Conservation (phyloP, 2,329 filamentous ascomycete genomes). For the Apiospora aurea region DNA sequence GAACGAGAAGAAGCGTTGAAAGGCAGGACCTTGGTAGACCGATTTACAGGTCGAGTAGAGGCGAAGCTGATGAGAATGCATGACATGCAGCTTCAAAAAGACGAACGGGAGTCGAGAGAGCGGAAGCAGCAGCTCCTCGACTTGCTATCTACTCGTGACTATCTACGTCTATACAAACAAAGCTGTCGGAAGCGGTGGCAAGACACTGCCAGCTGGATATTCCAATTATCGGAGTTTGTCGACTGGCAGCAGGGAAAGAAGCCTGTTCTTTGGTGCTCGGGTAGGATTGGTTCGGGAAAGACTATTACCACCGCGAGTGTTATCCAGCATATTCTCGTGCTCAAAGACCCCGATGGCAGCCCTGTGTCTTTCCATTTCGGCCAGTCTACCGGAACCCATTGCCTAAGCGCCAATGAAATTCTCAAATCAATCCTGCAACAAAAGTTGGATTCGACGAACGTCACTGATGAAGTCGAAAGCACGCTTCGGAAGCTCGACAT, state of each 20-base stretch:
- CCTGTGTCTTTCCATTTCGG: background rate
- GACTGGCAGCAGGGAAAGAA: background rate
- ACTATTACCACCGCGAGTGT: background rate
- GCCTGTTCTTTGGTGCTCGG: background rate
- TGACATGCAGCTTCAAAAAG: background rate
- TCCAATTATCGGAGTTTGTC: background rate
- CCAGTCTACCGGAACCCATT: background rate
- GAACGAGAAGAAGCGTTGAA: conserved; percentile 32
- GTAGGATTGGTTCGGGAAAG: conserved; percentile 7
- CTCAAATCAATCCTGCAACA: background rate
- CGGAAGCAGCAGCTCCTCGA: background rate
- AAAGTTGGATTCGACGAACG: background rate
- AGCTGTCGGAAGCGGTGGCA: background rate
- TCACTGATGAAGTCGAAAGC: background rate
- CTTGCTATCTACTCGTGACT: background rate
- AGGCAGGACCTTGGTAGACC: conserved; percentile 22
- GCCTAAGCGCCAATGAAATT: background rate
- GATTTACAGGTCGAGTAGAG: conserved; percentile 12
- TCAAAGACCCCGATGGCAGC: background rate
- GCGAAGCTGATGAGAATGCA: background rate
- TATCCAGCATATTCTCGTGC: background rate
- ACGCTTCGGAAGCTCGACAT: background rate
- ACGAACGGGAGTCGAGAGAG: background rate
- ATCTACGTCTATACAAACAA: background rate
- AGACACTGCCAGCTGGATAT: background rate